Conservation (phyloP, 2,329 filamentous ascomycete genomes). For the Colletotrichum endophyticum region DNA sequence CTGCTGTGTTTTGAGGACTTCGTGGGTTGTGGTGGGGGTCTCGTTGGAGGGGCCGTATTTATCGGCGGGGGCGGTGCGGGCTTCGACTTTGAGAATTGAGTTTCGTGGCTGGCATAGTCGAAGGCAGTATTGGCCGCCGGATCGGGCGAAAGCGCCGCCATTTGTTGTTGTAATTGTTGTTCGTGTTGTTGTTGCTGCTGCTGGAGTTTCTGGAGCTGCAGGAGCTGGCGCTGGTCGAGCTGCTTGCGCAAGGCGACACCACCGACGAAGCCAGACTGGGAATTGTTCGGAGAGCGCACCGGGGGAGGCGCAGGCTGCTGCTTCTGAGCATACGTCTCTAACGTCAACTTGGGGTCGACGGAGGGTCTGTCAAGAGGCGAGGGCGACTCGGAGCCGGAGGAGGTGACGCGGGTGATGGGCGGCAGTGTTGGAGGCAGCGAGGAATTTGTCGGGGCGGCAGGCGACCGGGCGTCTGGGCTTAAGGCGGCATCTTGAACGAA, state of each 20-base stretch:
- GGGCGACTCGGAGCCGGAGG: conserved; percentile 35
- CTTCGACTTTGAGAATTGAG: conserved; percentile 31
- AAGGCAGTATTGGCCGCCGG: neutral
- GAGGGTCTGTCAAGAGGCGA: conserved; percentile 8
- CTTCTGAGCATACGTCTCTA: conserved; percentile 13
- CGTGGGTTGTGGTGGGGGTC: conserved; percentile 29
- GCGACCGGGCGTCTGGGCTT: conserved; percentile 37
- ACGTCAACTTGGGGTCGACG: conserved; percentile 17
- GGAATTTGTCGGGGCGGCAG: conserved; percentile 36
- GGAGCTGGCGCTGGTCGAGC: conserved; percentile 28
- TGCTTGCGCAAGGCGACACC: conserved; percentile 58
- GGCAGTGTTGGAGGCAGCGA: conserved; percentile 53
- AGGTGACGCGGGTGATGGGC: conserved; percentile 54
- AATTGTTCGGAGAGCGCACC: conserved; percentile 37
- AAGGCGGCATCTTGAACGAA: conserved; percentile 43
- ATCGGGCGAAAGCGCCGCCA: conserved; percentile 10
- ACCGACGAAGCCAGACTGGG: conserved; percentile 56
- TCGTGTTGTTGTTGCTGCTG: conserved; percentile 24
- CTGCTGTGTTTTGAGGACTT: conserved; percentile 36
- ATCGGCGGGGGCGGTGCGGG: conserved; percentile 37
- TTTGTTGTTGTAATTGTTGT: conserved; percentile 7
- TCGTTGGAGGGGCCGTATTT: conserved; percentile 36
- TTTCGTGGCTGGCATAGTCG: conserved; percentile 24
- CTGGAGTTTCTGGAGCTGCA: conserved; percentile 16
- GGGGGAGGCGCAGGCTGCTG: conserved; percentile 29